A percentile compares a stretch with the other conserved stretches of the same genome.
Evolutionary conservation across 163 green algal species (phyloP).

Genomic region (Chlorella variabilis): DNA sequence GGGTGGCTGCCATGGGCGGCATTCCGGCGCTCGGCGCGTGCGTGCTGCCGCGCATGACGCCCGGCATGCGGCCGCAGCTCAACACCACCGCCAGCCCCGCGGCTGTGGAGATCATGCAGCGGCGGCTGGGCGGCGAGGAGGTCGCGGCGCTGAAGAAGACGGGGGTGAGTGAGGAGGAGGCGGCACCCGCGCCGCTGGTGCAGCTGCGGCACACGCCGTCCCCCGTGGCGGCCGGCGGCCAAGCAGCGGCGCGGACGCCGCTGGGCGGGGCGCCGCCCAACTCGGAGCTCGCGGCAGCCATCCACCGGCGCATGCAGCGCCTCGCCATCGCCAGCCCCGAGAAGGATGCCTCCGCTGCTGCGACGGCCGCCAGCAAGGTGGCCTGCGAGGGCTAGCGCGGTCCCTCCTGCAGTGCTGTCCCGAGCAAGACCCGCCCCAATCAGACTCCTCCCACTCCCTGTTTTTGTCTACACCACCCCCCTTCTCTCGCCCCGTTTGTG

Average conservation of each 20-base stretch:
- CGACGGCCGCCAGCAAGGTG: neutral
- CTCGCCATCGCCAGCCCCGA: conserved; percentile 15
- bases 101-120: conserved; percentile 42
- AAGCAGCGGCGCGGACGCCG: neutral
- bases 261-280: neutral
- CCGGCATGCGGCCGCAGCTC: conserved; percentile 18
- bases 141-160: conserved; percentile 24
- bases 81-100: conserved; percentile 40
- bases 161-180: neutral
- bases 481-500: too few relatives aligned
- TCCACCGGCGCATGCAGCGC: conserved; percentile 34
- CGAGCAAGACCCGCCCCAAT: too few relatives aligned
- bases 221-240: neutral
- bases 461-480: too few relatives aligned
- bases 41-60: conserved; percentile 36
- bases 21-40: conserved; percentile 38
- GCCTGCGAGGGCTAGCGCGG: neutral
- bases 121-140: conserved; percentile 4
- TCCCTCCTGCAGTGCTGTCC: too few relatives aligned
- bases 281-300: conserved; percentile 39
- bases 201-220: neutral
- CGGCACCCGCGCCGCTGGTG: conserved; percentile 18
- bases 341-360: neutral
- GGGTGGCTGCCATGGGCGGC: conserved; percentile 20
- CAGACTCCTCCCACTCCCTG: too few relatives aligned